phyloP scores from a whole-genome alignment of 2,329 filamentous ascomycete genomes.

The Rhynchosporium graminicola region DNA sequence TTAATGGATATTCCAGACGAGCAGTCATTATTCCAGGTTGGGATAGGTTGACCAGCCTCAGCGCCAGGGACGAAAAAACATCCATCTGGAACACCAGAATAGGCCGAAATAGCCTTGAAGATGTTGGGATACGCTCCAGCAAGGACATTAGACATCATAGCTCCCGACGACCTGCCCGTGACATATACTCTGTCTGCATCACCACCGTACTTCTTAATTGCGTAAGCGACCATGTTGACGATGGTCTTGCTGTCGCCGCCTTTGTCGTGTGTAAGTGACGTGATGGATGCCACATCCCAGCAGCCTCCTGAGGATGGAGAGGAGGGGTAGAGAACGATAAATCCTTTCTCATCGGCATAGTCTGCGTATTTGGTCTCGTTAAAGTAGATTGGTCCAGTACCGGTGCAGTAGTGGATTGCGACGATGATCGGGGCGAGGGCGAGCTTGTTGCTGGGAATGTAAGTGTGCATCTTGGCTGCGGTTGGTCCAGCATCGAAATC shows the following conservation, averaged over 20 bases:
- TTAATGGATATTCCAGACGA: slow-evolving; percentile 38
- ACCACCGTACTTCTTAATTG: slow-evolving; percentile 53
- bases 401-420: slow-evolving; percentile 40
- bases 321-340: slow-evolving; percentile 61
- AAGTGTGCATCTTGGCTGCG: slow-evolving; percentile 34
- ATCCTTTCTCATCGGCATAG: slow-evolving; percentile 55
- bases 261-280: slow-evolving; percentile 52
- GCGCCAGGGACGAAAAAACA: slow-evolving; percentile 43
- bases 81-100: slow-evolving; percentile 48
- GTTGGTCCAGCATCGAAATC: slow-evolving; percentile 33
- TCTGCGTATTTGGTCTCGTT: slow-evolving; percentile 48
- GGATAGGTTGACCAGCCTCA: slow-evolving; percentile 49
- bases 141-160: slow-evolving; percentile 52
- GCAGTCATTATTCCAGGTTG: slow-evolving; percentile 56
- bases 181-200: slow-evolving; percentile 55
- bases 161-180: slow-evolving; percentile 49
- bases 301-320: slow-evolving; percentile 54
- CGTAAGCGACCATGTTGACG: slow-evolving; percentile 60
- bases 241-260: slow-evolving; percentile 59
- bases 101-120: slow-evolving; percentile 47
- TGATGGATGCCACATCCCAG: slow-evolving; percentile 59
- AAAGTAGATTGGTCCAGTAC: slow-evolving; percentile 45
- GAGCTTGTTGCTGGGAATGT: slow-evolving; percentile 30
- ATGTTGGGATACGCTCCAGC: slow-evolving; percentile 50
- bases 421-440: slow-evolving; percentile 33